Conservation (phyloP, 768 basidiomycete genomes). For the Collybiopsis luxurians region DNA sequence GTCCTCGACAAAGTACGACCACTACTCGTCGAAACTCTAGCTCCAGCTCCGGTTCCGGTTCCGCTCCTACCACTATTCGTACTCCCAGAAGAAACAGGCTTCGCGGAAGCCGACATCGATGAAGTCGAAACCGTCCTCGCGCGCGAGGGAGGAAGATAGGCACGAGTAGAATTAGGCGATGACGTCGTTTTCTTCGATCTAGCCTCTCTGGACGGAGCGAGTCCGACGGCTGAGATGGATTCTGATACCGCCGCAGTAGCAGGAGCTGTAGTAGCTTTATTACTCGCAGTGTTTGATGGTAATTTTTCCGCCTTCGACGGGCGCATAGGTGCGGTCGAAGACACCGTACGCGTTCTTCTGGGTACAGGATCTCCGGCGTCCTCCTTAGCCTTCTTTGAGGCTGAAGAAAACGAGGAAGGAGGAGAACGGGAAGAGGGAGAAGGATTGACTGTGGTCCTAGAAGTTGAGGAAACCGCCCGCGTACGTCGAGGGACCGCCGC, state of each 20-base stretch:
- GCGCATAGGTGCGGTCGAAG: too few species aligned
- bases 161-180: not conserved
- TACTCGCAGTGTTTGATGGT: too few species aligned
- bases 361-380: not conserved
- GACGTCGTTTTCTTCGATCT: not conserved
- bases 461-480: not conserved
- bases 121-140: slow-evolving; percentile 2
- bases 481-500: not conserved
- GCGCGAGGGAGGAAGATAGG: not conserved
- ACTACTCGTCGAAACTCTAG: not conserved
- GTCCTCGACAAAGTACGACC: too few species aligned
- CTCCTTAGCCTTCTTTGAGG: not conserved
- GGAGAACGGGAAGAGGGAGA: not conserved
- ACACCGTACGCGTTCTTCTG: too few species aligned
- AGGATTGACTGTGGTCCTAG: not conserved
- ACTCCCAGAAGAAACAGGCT: not conserved
- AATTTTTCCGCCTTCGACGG: too few species aligned
- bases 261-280: too few species aligned
- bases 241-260: not conserved
- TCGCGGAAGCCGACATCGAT: too few species aligned
- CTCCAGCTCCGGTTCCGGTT: too few species aligned
- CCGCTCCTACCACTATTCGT: not conserved
- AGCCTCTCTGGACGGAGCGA: not conserved
- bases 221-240: not conserved
- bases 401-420: not conserved